phyloP scores from a whole-genome alignment of 345 rosid species.

The Turritis glabra region DNA sequence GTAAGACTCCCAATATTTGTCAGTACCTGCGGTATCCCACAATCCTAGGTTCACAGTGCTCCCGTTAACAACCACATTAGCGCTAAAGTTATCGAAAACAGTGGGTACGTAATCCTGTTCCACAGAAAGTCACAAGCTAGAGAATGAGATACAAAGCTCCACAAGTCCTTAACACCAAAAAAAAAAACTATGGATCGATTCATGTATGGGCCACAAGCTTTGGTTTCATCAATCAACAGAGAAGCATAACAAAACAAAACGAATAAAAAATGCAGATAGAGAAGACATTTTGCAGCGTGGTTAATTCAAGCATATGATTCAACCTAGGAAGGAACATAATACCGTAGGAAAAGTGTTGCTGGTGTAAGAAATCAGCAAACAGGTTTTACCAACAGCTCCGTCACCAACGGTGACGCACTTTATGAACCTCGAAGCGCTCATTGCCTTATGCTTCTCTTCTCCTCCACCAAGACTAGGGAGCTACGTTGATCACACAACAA shows the following conservation, averaged over 20 bases:
- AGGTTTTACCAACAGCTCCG: conserved; percentile 85
- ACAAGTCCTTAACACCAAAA: too few species aligned
- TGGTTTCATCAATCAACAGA: neutral
- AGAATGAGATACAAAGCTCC: neutral
- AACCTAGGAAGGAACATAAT: too few species aligned
- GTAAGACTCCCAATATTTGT: conserved; percentile 6
- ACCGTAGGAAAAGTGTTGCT: conserved; percentile 90
- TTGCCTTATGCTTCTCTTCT: conserved; percentile 22
- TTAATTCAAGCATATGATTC: too few species aligned
- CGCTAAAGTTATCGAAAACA: conserved; percentile 93
- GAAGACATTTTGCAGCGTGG: too few species aligned
- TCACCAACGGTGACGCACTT: conserved; percentile 89
- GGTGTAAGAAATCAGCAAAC: conserved; percentile 82
- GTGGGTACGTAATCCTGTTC: conserved; percentile 90
- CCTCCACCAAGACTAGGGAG: conserved; percentile 8
- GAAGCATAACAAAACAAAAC: neutral
- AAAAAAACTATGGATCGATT: too few species aligned
- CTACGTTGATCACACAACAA: conserved; percentile 7
- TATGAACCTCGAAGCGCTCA: conserved; percentile 83
- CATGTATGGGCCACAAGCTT: neutral
- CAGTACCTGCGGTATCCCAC: conserved; percentile 95
- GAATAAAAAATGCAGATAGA: neutral
- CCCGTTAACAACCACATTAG: conserved; percentile 91
- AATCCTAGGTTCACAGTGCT: conserved; percentile 78
- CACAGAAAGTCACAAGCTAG: conserved; percentile 10